Base-by-base conservation (phyloP, 2,329 filamentous ascomycete species). In the Atkinsonella hypoxylon region DNA sequence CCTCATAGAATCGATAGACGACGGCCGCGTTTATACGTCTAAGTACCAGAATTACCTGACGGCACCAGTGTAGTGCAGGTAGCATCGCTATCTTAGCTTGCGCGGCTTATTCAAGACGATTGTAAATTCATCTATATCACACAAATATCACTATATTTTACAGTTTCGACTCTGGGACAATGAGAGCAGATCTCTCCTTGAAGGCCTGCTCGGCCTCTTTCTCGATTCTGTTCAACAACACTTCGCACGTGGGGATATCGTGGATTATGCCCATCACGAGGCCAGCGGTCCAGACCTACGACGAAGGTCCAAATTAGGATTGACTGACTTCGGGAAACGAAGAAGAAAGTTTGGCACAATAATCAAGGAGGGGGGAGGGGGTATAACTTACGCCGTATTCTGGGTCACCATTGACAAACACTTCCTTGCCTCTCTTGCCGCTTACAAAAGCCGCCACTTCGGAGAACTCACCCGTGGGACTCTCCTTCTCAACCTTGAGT, bases 251-350 rank as follows among this genome's bases (percentile, higher is more conserved):
- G 9, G 86, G 86, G 50, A 90, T 87, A 60, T 93, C 87, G 59
- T 91, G 81, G 55, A 93, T 93, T 51, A 93, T 66, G 6, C 87
- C 87, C 57, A 98, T 95, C 58, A 97, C 91, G 66, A 96, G 91
- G 11, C 93, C 93, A 9, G 91, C 89, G 18, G 93, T 97, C 93
- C 93, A 98, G 39, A 96, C 87, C 86, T 91, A 49, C 56, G 26
- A 26, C 4, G 15, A 58, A 53, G 38, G 56, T 42, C 41, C n/a
- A 20, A 47, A 55, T 57, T 45, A 60, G 53, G 5, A 55, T 30
- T 36, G 9, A 18, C 22, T 18, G 8, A 36, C 12, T 50, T n/a
- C n/a, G n/a, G n/a, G n/a, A 60, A 49, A 59, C 53, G 45, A 51
- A 38, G 36, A 41, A 42, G 18, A 12, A 52, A 51, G 39, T 2